Conservation (phyloP, 169 alveolate species). For the Cryptosporidium muris region DNA sequence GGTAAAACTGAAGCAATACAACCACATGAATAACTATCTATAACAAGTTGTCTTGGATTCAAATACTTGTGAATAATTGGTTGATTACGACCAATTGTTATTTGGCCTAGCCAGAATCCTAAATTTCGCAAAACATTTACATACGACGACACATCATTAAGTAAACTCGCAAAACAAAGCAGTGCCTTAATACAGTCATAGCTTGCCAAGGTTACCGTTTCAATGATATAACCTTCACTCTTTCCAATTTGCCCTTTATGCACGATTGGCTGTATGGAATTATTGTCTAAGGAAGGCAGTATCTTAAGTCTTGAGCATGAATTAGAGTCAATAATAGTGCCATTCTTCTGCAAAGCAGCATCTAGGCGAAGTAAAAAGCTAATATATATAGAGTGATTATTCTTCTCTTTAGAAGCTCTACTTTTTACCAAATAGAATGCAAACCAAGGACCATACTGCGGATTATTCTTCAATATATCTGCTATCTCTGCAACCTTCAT, state of each 20-base stretch:
- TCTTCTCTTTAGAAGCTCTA: conserved; percentile 89
- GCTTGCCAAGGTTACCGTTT: conserved; percentile 75
- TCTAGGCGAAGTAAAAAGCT: conserved; percentile 83
- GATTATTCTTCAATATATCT: conserved; percentile 75
- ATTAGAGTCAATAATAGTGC: too few relatives aligned
- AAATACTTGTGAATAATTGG: conserved; percentile 86
- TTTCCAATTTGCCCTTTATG: conserved; percentile 76
- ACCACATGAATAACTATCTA: conserved; percentile 81
- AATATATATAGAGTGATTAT: conserved; percentile 86
- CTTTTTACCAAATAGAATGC: conserved; percentile 88
- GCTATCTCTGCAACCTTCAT: conserved; percentile 79
- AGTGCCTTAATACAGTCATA: conserved; percentile 85
- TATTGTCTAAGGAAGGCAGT: neutral
- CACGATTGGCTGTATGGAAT: conserved; percentile 15
- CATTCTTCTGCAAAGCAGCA: neutral
- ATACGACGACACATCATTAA: conserved; percentile 84
- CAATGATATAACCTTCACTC: conserved; percentile 67
- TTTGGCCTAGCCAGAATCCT: conserved; percentile 90
- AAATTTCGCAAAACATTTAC: conserved; percentile 87
- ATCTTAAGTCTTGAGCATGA: conserved; percentile 69
- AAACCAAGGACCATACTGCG: conserved; percentile 86
- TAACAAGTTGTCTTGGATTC: conserved; percentile 85
- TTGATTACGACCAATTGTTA: conserved; percentile 86
- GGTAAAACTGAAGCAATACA: conserved; percentile 87
- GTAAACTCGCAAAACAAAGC: conserved; percentile 79